Base-by-base conservation (phyloP, 148 eudicot species). In the Chenopodium album region DNA sequence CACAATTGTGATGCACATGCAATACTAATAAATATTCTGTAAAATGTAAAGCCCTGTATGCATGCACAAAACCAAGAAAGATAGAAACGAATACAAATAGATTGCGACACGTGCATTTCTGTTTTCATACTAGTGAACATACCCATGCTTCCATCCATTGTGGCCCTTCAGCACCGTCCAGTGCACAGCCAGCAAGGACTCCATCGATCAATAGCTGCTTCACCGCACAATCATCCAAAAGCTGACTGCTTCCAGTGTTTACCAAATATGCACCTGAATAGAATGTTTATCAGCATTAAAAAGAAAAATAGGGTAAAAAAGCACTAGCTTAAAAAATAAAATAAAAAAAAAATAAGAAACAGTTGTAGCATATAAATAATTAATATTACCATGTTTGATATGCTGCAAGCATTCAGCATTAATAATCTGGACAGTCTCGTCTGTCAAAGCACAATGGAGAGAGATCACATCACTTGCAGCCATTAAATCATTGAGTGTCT, bases 71-170 rank as follows among this genome's bases (percentile, higher is more conserved):
- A 14, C 4, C 62, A 17, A 3, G 62, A 12, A 56, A 56, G 22
- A 56, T 17, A 19, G 17, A 17, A 56, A 56, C 16, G 1, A 54
- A 16, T 2, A 54, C 14, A 54, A 13, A 54, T 17, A 54, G 4
- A 54, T 4, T 17, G 16, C 14, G 20, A 54, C 12, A 31, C 29
- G 47, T 7, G 37, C 41, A 23, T 34, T 9, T 34, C 44, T 47
- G 7, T 63, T 75, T 70, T 73, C 77, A 81, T 46, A 77, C 54
- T 26, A 88, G 34, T 73, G 73, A 89, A 69, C 91, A 80, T 96
- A 96, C 99, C 99, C 99, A 96, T 84, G 99, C 99, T 91, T 96
- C 99, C 99, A 96, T 96, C 99, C 99, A 96, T 66, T 96, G 99
- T 52, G 99, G 99, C 64, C 99, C 99, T 90, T 96, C 99, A 80